Evolutionary conservation across 306 rosid genomes (phyloP).

Genomic region (barrel medic (Medicago truncatula)): MtrunA17r5.0-ANR NC_053042.1:41390001-41390500

Average conservation of each 20-base stretch:
- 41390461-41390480: constrained; percentile 82
- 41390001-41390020: neutral
- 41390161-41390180: too few relatives aligned
- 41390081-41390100: constrained; percentile 1
- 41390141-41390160: too few relatives aligned
- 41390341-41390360: neutral
- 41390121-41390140: neutral
- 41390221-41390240: too few relatives aligned
- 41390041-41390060: neutral
- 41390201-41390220: too few relatives aligned
- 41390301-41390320: neutral
- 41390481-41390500: constrained; percentile 94
- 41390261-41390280: neutral
- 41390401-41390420: too few relatives aligned
- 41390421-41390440: too few relatives aligned
- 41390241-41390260: neutral
- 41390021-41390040: constrained; percentile 21
- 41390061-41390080: neutral
- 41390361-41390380: neutral
- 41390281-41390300: neutral
- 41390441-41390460: constrained; percentile 36
- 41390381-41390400: too few relatives aligned
- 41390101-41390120: neutral
- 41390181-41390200: neutral
- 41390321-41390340: neutral